These are phyloP conservation scores for Spergularia azorica DNA, from an alignment of 179 eudicot genomes.

Conservation along the genomic window DNA sequence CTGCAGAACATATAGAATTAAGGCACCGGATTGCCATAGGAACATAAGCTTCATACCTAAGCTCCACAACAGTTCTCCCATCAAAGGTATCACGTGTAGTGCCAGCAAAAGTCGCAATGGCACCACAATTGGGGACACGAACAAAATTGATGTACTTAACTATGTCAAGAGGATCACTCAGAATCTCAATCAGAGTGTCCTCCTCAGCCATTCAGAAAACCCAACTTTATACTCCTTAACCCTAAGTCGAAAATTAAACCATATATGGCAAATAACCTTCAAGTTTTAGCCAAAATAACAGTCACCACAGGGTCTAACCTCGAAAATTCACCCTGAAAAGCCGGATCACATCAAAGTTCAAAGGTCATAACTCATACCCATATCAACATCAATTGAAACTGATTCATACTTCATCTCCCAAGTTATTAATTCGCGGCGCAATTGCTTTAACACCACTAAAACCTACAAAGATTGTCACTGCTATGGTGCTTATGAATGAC, in stretches of 20 bases:
- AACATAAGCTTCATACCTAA: conserved; percentile 83
- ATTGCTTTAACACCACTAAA: no score
- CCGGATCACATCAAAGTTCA: background rate
- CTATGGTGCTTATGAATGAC: no score
- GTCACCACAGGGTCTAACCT: background rate
- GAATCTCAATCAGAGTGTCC: conserved; percentile 59
- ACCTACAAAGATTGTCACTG: no score
- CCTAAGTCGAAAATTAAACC: background rate
- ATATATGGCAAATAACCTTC: conserved; percentile 5
- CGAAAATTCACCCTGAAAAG: conserved; percentile 19
- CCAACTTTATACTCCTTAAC: background rate
- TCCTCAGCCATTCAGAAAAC: conserved; percentile 40
- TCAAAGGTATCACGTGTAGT: conserved; percentile 82
- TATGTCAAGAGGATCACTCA: conserved; percentile 54
- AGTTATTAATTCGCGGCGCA: no score
- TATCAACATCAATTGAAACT: background rate
- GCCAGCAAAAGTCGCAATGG: conserved; percentile 78
- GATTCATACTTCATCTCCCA: no score
- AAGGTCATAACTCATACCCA: background rate
- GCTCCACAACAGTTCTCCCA: conserved; percentile 69
- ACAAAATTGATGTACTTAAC: conserved; percentile 66
- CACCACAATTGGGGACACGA: conserved; percentile 68
- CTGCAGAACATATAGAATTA: conserved; percentile 64
- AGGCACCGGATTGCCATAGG: conserved; percentile 86
- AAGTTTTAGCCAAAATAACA: background rate